These are phyloP conservation scores for Colletotrichum theobromicola DNA, from an alignment of 2,329 filamentous ascomycete genomes.

Conservation along the genomic window DNA sequence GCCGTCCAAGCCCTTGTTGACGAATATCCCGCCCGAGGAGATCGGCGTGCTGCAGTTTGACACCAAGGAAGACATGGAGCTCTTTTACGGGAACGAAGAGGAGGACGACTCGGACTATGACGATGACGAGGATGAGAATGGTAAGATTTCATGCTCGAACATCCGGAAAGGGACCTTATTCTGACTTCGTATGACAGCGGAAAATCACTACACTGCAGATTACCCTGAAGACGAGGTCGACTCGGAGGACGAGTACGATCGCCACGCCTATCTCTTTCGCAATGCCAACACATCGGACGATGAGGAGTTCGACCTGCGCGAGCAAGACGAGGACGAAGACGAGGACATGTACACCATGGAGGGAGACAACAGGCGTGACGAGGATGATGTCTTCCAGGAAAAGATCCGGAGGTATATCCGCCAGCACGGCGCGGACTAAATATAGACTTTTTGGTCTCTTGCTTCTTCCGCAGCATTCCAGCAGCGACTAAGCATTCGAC, in stretches of 20 bases:
- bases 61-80: conserved; percentile 61
- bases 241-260: conserved; percentile 62
- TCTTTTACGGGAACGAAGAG: conserved; percentile 64
- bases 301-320: conserved; percentile 55
- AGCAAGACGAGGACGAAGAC: conserved; percentile 40
- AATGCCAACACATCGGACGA: conserved; percentile 59
- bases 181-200: conserved; percentile 50
- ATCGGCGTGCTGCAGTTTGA: conserved; percentile 64
- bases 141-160: conserved; percentile 39
- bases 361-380: conserved; percentile 37
- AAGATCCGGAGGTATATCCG: conserved; percentile 26
- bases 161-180: neutral
- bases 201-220: conserved; percentile 80
- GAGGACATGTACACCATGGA: conserved; percentile 38
- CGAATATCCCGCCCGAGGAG: conserved; percentile 52
- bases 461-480: neutral
- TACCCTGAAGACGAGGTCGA: conserved; percentile 82
- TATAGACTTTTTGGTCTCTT: neutral
- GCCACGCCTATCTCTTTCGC: conserved; percentile 60
- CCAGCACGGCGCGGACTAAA: conserved; percentile 14
- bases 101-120: conserved; percentile 70
- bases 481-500: neutral
- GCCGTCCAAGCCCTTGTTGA: conserved; percentile 54
- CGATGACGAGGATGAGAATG: conserved; percentile 71
- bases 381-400: conserved; percentile 29